These are phyloP conservation scores for Trichosporon asahii DNA, from an alignment of 1,284 basidiomycete species.

Conservation along the genomic window DNA sequence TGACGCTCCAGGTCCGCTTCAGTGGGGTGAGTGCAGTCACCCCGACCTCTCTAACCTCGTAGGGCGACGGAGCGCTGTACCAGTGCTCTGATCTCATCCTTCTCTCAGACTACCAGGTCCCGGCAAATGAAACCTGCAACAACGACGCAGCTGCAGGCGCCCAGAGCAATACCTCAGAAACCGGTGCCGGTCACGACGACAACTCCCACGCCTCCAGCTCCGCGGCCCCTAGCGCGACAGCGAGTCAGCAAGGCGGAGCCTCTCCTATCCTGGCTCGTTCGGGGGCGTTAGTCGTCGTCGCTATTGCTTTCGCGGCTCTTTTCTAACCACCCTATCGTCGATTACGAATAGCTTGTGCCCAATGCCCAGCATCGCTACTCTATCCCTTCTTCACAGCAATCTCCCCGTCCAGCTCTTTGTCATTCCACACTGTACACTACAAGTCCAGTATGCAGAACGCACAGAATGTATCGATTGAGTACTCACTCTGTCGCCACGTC, in stretches of 20 bases:
- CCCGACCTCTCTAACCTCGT: slow-evolving; percentile 35
- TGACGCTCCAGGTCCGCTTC: slow-evolving; percentile 41
- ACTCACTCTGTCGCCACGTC: too few relatives aligned
- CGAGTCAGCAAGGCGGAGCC: background rate
- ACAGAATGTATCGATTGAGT: too few relatives aligned
- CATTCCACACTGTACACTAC: too few relatives aligned
- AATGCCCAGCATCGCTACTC: too few relatives aligned
- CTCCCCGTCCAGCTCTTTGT: too few relatives aligned
- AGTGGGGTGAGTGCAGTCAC: slow-evolving; percentile 33
- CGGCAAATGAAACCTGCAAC: slow-evolving; percentile 55
- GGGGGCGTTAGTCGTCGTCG: background rate
- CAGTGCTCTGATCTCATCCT: slow-evolving; percentile 74
- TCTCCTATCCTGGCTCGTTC: background rate
- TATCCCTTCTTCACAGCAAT: too few relatives aligned
- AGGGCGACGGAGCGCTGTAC: slow-evolving; percentile 66
- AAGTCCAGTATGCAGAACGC: too few relatives aligned
- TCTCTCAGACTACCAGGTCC: slow-evolving; percentile 55
- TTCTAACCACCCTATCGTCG: background rate
- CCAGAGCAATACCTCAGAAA: background rate
- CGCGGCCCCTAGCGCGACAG: background rate
- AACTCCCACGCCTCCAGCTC: background rate
- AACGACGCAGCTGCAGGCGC: slow-evolving; percentile 20
- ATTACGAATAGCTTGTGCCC: too few relatives aligned
- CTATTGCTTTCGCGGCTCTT: background rate
- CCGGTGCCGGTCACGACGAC: background rate